These are phyloP conservation scores for Pseudogymnoascus sp. DNA, from an alignment of 2,329 filamentous ascomycete genomes.

Conservation along the genomic window DNA sequence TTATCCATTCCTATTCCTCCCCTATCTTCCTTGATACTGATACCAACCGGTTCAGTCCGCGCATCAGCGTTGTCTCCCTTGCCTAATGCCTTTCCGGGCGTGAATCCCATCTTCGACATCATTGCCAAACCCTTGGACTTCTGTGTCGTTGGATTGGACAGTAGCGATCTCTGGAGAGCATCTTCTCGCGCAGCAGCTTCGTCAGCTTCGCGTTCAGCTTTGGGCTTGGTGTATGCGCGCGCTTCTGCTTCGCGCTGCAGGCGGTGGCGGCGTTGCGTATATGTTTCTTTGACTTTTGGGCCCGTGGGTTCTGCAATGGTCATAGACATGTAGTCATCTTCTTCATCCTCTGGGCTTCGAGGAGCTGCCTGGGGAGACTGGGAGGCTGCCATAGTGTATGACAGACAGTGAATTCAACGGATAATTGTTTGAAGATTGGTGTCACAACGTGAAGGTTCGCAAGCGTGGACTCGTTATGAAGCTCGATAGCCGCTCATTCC, in stretches of 20 bases:
- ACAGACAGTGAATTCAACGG: not conserved
- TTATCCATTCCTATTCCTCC: conserved; percentile 78
- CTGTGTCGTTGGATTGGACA: conserved; percentile 47
- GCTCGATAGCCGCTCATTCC: not conserved
- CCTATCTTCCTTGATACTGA: conserved; percentile 70
- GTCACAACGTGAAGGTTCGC: not conserved
- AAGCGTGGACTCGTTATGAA: not conserved
- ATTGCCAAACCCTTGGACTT: conserved; percentile 85
- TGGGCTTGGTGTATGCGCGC: conserved; percentile 65
- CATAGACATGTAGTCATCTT: conserved; percentile 98
- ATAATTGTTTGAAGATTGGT: not conserved
- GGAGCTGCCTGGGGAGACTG: not conserved
- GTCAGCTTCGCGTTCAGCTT: conserved; percentile 71
- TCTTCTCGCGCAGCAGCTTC: conserved; percentile 66
- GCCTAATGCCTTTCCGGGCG: conserved; percentile 66
- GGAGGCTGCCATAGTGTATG: not conserved
- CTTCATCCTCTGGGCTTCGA: conserved; percentile 39
- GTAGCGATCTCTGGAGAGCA: conserved; percentile 66
- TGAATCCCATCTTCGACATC: conserved; percentile 96
- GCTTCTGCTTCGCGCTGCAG: conserved; percentile 56
- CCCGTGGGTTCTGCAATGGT: conserved; percentile 61
- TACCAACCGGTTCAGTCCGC: conserved; percentile 63
- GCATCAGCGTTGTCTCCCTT: conserved; percentile 40
- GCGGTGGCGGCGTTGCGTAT: conserved; percentile 44
- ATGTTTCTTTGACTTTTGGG: conserved; percentile 48